These are phyloP conservation scores for Cucumis cinereus DNA, from an alignment of 306 rosid genomes.

Conservation along the genomic window DNA sequence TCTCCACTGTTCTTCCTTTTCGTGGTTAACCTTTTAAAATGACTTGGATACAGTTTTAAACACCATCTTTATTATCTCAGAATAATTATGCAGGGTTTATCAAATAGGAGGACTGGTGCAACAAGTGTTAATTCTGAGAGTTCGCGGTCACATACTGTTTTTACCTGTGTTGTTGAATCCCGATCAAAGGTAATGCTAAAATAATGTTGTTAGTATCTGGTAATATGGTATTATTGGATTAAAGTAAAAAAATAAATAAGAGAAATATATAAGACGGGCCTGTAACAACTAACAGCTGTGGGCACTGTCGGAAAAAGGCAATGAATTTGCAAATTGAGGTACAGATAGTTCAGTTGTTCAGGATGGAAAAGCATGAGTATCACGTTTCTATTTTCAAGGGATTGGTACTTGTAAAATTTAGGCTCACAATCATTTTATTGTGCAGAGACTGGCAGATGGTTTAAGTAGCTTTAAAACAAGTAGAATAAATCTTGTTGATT, in stretches of 20 bases:
- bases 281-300: neutral
- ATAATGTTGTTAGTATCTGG: neutral
- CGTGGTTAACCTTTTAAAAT: neutral
- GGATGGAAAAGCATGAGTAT: neutral
- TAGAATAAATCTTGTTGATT: conserved; percentile 94
- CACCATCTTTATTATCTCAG: neutral
- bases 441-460: conserved; percentile 66
- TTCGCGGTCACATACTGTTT: conserved; percentile 98
- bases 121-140: conserved; percentile 97
- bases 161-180: conserved; percentile 90
- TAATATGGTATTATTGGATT: neutral
- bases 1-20: neutral
- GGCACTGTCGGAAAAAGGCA: neutral
- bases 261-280: neutral
- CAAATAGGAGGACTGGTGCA: conserved; percentile 91
- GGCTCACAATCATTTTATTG: conserved; percentile 17
- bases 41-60: neutral
- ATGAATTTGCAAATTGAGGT: neutral
- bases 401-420: neutral
- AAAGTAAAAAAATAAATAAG: too few relatives aligned
- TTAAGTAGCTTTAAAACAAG: conserved; percentile 84
- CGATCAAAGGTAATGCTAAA: conserved; percentile 67
- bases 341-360: neutral
- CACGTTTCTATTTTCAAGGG: neutral
- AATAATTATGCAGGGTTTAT: conserved; percentile 60